These are phyloP conservation scores for Rhododendron ovatum DNA, from an alignment of 148 eudicot species.

Conservation along the genomic window DNA sequence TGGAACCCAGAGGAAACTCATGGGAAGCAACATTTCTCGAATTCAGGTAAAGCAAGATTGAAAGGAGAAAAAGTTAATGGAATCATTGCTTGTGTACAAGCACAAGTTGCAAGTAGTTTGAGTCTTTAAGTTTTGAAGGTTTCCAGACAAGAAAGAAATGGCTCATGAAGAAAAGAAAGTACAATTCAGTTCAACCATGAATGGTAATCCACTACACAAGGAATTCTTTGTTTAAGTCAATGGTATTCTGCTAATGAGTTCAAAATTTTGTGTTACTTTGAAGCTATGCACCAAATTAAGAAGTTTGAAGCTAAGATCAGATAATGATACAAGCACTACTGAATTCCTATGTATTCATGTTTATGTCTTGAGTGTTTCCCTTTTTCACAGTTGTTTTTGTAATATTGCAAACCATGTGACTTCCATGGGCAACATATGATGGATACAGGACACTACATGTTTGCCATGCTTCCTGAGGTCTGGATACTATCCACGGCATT, in stretches of 20 bases:
- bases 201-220: not conserved
- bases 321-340: not conserved
- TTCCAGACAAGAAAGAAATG: not conserved
- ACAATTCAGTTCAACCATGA: not conserved
- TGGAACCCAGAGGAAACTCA: not conserved
- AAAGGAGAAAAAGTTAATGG: not conserved
- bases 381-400: not conserved
- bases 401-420: not conserved
- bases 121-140: not conserved
- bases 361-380: not conserved
- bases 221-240: not conserved
- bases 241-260: not conserved
- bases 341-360: not conserved
- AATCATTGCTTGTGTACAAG: not conserved
- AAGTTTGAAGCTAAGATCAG: not conserved
- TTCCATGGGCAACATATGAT: not conserved
- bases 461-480: not conserved
- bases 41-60: not conserved
- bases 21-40: not conserved
- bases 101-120: not conserved
- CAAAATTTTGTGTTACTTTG: not conserved
- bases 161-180: not conserved
- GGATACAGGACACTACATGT: not conserved
- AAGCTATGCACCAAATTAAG: not conserved
- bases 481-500: not conserved